A percentile compares a stretch with the other conserved stretches of the same genome.
Conservation (phyloP, 345 rosid species). For the Ceriops decandra region DNA sequence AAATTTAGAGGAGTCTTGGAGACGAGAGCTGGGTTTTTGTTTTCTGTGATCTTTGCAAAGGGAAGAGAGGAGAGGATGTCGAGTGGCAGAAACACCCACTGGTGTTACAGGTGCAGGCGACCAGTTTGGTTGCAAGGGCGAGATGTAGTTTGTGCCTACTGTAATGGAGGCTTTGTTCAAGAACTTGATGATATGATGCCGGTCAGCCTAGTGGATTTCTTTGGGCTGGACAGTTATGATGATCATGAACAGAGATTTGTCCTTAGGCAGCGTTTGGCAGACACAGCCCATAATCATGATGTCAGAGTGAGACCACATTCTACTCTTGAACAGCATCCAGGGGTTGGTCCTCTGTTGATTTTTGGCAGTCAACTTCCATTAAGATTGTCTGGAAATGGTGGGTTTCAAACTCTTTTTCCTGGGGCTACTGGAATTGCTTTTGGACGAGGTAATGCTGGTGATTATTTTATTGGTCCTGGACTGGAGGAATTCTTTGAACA, state of each 20-base stretch:
- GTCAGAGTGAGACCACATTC: constrained; percentile 51
- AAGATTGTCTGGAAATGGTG: constrained; percentile 61
- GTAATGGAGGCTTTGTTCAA: constrained; percentile 79
- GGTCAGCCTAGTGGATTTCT: constrained; percentile 42
- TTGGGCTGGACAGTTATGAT: constrained; percentile 49
- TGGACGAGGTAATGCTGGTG: constrained; percentile 43
- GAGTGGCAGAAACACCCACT: constrained; percentile 70
- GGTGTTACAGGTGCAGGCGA: constrained; percentile 83
- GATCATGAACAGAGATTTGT: constrained; percentile 53
- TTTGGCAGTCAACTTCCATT: constrained; percentile 85
- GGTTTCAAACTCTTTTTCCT: constrained; percentile 59
- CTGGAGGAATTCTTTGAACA: constrained; percentile 35
- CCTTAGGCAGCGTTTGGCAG: constrained; percentile 60
- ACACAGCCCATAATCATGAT: constrained; percentile 47
- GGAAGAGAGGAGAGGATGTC: constrained; percentile 61
- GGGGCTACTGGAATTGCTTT: constrained; percentile 32
- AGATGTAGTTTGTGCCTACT: constrained; percentile 57
- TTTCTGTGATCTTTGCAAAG: constrained; percentile 13
- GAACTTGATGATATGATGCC: constrained; percentile 69
- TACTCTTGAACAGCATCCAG: constrained; percentile 47
- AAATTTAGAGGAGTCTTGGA: constrained; percentile 8
- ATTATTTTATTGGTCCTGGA: constrained; percentile 30
- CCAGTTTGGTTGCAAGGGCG: constrained; percentile 57
- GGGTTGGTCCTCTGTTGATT: constrained; percentile 60
- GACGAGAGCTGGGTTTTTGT: constrained; percentile 8